Evolutionary conservation across 2,329 filamentous ascomycete species (phyloP), one percentile per base, ranked within the genome.

Genomic region (Venturia aucupariae): DNA sequence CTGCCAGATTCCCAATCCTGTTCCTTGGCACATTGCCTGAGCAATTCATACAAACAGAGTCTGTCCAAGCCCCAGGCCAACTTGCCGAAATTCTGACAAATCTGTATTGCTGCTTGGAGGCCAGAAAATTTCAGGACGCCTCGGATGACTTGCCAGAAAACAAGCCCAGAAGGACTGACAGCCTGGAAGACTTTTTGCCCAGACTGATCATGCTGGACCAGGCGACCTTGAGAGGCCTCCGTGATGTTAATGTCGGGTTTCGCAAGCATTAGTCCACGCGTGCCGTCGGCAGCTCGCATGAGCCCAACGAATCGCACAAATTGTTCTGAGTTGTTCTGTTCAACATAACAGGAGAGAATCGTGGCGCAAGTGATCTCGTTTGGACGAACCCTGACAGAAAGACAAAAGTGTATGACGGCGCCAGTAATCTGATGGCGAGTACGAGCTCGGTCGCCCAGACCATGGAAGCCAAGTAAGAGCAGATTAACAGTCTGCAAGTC

Each of bases 401-500:
- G 69, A 55, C 30, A 77, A 72, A 27, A 76, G 69, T 42, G 67
- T 48, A 41, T 73, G 68, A n/a, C 71, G 67, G 46, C 76, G 62
- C 0, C 67, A 62, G 13, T 65, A 60, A 67, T 68, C 15, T 30
- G 10, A 32, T 41, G 11, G 60, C 38, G 35, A 13, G 57, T 38
- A 30, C 54, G 41, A 4, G 27, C 6, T 22, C 15, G 51, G 19
- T 32, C 27, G 17, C 30, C 51, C 1, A 30, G 17, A 13, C 48
- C 61, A 62, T 82, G 80, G 61, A 93, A 85, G n/a, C 84, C 83
- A n/a, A 83, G 73, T 2, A 93, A 81, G 32, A 94, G 79, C 15
- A 82, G 81, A 70, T 92, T 92, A 76, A 86, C 90, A 3, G 86
- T 90, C 67, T 85, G 80, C 42, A 89, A 81, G 67, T 84, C 84